Conservation (phyloP, 2,329 filamentous ascomycete genomes). For the Colletotrichum paranaense region DNA sequence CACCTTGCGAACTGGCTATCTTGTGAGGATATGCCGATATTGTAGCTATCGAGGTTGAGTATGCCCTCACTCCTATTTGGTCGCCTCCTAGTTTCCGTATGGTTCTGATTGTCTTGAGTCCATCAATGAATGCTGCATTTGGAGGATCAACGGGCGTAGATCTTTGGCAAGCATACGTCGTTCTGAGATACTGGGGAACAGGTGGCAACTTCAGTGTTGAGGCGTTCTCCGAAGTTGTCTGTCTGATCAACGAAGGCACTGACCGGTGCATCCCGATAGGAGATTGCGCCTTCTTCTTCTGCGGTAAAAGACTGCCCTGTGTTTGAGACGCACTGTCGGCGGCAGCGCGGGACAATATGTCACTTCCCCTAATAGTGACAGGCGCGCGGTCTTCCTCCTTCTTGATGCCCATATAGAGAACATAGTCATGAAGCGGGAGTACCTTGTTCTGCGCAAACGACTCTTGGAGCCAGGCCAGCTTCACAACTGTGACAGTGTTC, state of each 20-base stretch:
- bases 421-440: constrained; percentile 61
- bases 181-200: constrained; percentile 62
- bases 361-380: constrained; percentile 25
- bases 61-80: constrained; percentile 84
- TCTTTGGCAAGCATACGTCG: constrained; percentile 84
- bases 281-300: background rate
- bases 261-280: background rate
- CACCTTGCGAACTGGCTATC: constrained; percentile 55
- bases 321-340: background rate
- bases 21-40: constrained; percentile 81
- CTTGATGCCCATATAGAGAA: constrained; percentile 64
- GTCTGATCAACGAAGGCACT: constrained; percentile 63
- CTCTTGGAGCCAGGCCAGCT: constrained; percentile 68
- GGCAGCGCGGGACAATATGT: constrained; percentile 38
- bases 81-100: constrained; percentile 79
- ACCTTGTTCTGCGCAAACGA: constrained; percentile 57
- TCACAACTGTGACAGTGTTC: constrained; percentile 62
- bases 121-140: constrained; percentile 79
- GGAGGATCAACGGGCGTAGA: constrained; percentile 76
- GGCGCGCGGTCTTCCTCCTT: background rate
- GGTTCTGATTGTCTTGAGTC: constrained; percentile 79
- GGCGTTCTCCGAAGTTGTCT: constrained; percentile 85
- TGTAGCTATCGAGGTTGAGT: constrained; percentile 86
- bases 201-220: constrained; percentile 66
- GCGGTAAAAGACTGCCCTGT: background rate